These are phyloP conservation scores for Boletus edulis DNA, from an alignment of 768 basidiomycete genomes.

Conservation along the genomic window DNA sequence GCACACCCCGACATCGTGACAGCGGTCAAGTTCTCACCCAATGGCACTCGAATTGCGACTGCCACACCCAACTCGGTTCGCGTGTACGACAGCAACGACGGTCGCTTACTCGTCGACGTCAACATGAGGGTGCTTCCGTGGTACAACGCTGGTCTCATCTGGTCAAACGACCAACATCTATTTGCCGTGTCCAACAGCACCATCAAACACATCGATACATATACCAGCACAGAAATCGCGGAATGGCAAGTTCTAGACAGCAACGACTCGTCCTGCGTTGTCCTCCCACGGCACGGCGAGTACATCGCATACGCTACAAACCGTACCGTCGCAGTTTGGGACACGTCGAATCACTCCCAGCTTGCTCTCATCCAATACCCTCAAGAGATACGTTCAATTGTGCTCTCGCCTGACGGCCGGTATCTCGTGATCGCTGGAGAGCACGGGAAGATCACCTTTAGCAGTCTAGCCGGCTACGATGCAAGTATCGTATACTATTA, in stretches of 20 bases:
- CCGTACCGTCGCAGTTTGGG: neutral
- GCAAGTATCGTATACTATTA: neutral
- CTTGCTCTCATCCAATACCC: neutral
- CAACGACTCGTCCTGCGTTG: neutral
- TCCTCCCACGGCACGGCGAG: neutral
- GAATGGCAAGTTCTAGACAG: neutral
- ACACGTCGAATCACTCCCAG: neutral
- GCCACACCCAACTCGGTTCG: neutral
- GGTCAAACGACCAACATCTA: neutral
- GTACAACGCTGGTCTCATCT: constrained; percentile 3
- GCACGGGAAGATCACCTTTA: neutral
- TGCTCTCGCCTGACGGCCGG: neutral
- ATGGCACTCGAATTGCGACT: constrained; percentile 5
- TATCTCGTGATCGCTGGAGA: neutral
- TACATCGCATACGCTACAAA: constrained; percentile 1
- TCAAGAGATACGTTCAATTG: neutral
- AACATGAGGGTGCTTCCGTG: neutral
- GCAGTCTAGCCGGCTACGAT: neutral
- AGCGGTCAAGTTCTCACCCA: neutral
- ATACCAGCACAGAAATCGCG: constrained; percentile 1
- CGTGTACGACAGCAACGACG: neutral
- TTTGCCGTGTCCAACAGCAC: neutral
- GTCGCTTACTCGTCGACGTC: neutral
- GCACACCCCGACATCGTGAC: neutral
- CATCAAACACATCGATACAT: neutral